phyloP scores from a whole-genome alignment of 306 rosid species.

The Clitoria ternatea region DNA sequence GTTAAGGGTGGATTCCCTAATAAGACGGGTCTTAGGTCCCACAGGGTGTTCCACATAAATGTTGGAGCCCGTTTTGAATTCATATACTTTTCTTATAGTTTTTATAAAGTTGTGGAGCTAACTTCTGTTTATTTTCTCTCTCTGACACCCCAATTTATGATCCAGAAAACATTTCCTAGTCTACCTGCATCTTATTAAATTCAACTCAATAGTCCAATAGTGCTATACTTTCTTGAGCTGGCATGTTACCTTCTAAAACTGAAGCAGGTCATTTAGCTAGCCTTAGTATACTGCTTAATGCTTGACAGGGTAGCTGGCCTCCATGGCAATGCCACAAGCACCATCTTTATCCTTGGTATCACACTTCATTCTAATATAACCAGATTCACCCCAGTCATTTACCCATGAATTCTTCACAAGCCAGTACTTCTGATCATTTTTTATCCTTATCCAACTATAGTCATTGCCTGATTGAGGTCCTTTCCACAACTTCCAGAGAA shows the following conservation, averaged over 20 bases:
- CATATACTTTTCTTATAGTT: neutral
- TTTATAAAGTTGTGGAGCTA: neutral
- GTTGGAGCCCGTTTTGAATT: neutral
- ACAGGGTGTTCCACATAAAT: neutral
- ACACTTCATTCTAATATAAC: slow-evolving; percentile 49
- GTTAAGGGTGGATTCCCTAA: neutral
- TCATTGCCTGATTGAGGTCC: slow-evolving; percentile 62
- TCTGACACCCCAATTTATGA: neutral
- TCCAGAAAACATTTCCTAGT: neutral
- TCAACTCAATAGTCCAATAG: neutral
- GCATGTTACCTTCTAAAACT: slow-evolving; percentile 9
- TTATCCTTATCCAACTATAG: slow-evolving; percentile 67
- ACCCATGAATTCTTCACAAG: slow-evolving; percentile 81
- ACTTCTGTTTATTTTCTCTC: neutral
- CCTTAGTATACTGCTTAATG: slow-evolving; percentile 6
- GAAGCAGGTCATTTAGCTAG: slow-evolving; percentile 20
- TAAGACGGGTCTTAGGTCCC: neutral
- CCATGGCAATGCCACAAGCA: slow-evolving; percentile 65
- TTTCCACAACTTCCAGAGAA: slow-evolving; percentile 53
- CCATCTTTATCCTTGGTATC: slow-evolving; percentile 36
- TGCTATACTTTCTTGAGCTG: slow-evolving; percentile 12
- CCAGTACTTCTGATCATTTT: slow-evolving; percentile 48
- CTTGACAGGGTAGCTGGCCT: slow-evolving; percentile 65
- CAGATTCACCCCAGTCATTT: slow-evolving; percentile 60
- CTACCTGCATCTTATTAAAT: slow-evolving; percentile 2